A percentile compares a stretch with the other conserved stretches of the same genome.
phyloP scores from a whole-genome alignment of 2,329 filamentous ascomycete genomes.

The Microsporum ferrugineum region DNA sequence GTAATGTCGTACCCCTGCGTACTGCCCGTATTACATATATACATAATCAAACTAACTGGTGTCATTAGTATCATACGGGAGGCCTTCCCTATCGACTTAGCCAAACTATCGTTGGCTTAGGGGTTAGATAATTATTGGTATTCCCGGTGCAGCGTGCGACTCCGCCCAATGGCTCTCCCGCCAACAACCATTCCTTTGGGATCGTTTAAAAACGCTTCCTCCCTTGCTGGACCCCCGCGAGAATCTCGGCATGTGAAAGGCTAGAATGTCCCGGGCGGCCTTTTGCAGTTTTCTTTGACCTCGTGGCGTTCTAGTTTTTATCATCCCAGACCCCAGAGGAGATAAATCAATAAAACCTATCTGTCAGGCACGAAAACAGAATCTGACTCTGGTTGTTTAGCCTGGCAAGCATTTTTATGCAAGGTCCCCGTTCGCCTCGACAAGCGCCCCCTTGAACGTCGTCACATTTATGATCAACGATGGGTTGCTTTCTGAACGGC shows the following conservation, averaged over 20 bases:
- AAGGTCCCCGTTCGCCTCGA: neutral
- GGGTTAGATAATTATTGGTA: neutral
- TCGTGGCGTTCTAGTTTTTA: neutral
- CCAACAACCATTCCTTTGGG: slow-evolving; percentile 4
- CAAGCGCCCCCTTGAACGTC: neutral
- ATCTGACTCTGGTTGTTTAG: neutral
- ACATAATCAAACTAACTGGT: neutral
- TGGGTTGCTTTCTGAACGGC: neutral
- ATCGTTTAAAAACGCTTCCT: neutral
- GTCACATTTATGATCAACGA: neutral
- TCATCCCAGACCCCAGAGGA: neutral
- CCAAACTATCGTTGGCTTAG: neutral
- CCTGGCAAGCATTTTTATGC: neutral
- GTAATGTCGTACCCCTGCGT: neutral
- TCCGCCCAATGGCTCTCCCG: neutral
- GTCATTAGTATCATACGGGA: neutral
- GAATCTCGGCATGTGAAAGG: slow-evolving; percentile 1
- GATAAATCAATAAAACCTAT: neutral
- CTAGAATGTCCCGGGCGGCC: neutral
- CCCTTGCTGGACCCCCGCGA: neutral
- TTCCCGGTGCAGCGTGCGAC: neutral
- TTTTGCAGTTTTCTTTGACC: neutral
- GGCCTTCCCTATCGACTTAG: neutral
- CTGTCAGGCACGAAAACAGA: slow-evolving; percentile 1
- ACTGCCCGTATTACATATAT: neutral